Evolutionary conservation across 306 rosid species (phyloP).

Genomic region (Trifolium pratense): DNA sequence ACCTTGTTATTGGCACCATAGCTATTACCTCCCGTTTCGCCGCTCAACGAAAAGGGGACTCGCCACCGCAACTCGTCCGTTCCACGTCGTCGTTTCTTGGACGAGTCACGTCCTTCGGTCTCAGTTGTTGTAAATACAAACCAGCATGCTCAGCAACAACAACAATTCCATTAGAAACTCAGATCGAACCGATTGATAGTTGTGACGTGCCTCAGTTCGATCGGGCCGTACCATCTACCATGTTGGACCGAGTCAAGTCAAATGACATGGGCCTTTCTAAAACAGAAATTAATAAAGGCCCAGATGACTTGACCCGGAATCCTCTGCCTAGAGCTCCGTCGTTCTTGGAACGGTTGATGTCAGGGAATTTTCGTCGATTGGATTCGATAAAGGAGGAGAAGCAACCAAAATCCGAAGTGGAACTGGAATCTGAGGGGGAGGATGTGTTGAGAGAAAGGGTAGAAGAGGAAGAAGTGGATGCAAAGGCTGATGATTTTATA

Average conservation of each 20-base stretch:
- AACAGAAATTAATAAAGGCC: background rate
- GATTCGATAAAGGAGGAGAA: conserved; percentile 35
- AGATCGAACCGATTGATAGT: background rate
- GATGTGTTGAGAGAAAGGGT: conserved; percentile 42
- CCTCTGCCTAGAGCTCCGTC: conserved; percentile 46
- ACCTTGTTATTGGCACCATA: conserved; percentile 70
- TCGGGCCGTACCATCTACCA: conserved; percentile 17
- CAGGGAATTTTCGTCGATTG: conserved; percentile 47
- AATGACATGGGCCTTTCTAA: conserved; percentile 36
- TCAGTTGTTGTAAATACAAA: conserved; percentile 33
- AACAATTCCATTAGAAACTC: background rate
- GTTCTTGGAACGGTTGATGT: conserved; percentile 53
- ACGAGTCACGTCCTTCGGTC: conserved; percentile 58
- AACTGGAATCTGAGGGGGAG: conserved; percentile 1
- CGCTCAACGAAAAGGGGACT: conserved; percentile 8
- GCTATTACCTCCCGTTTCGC: conserved; percentile 52
- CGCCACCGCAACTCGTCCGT: conserved; percentile 42
- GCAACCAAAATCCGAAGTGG: conserved; percentile 2
- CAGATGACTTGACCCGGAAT: background rate
- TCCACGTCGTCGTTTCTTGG: conserved; percentile 60
- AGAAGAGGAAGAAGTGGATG: conserved; percentile 70
- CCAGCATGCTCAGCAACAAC: background rate
- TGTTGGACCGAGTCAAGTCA: conserved; percentile 50
- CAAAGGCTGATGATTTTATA: conserved; percentile 82
- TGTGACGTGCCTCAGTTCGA: background rate